A percentile compares a stretch with the other conserved stretches of the same genome.
Conservation (phyloP, 768 basidiomycete genomes). For the Kwoniella sp. region DNA sequence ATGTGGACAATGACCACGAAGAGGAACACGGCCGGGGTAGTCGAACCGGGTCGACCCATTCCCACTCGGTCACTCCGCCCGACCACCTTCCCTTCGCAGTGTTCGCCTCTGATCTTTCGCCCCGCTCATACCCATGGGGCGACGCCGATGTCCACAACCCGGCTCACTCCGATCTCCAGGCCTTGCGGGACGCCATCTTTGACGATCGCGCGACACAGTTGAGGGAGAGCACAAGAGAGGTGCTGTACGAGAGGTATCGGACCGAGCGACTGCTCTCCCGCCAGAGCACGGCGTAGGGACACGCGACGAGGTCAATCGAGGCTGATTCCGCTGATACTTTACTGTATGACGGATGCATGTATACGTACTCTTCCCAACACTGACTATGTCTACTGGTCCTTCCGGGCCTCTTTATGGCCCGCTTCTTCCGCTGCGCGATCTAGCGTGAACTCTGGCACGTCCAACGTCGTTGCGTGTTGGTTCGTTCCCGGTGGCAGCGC, state of each 20-base stretch:
- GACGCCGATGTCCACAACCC: constrained; percentile 80
- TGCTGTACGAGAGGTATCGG: constrained; percentile 54
- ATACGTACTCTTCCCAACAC: no score
- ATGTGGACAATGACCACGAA: not conserved
- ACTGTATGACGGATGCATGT: no score
- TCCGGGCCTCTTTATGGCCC: no score
- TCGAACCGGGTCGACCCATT: constrained; percentile 1
- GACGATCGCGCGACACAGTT: constrained; percentile 84
- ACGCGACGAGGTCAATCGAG: no score
- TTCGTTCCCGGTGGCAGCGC: constrained; percentile 28
- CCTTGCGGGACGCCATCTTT: constrained; percentile 74
- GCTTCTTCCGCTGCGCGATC: constrained; percentile 25
- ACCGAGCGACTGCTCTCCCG: constrained; percentile 33
- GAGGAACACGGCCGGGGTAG: no score
- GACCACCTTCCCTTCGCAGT: constrained; percentile 15
- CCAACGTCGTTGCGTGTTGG: constrained; percentile 19
- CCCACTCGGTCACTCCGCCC: not conserved
- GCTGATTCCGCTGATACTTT: no score
- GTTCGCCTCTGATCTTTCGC: constrained; percentile 9
- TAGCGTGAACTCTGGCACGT: constrained; percentile 31
- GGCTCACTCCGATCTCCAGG: constrained; percentile 79
- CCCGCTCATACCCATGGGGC: constrained; percentile 69
- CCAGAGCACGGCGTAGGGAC: no score
- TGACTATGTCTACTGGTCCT: no score
- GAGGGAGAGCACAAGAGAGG: constrained; percentile 77